A percentile compares a stretch with the other conserved stretches of the same genome.
phyloP scores from a whole-genome alignment of 495 filamentous ascomycete genomes.

The Neurospora sp. region DNA sequence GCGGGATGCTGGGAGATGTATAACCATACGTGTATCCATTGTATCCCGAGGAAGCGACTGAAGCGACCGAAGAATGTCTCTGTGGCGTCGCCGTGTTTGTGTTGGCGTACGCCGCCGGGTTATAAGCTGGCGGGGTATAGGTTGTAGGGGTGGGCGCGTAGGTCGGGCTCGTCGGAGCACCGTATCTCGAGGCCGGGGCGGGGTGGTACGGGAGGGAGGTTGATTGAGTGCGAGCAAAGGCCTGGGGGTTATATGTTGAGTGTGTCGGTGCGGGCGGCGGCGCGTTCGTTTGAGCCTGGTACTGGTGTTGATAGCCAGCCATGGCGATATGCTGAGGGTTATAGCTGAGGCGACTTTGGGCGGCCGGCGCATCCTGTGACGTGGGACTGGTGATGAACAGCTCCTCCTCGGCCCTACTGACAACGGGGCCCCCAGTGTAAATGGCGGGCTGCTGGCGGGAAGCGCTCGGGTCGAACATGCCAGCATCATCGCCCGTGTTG shows the following conservation, averaged over 20 bases:
- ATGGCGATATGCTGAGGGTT: slow-evolving; percentile 39
- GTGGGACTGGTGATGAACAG: slow-evolving; percentile 36
- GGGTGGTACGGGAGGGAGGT: slow-evolving; percentile 35
- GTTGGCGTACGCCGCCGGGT: slow-evolving; percentile 40
- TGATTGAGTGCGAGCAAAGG: slow-evolving; percentile 59
- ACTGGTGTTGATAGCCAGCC: slow-evolving; percentile 50
- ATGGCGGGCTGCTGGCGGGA: slow-evolving; percentile 6
- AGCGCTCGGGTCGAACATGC: slow-evolving; percentile 34
- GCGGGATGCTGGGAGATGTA: slow-evolving; percentile 24
- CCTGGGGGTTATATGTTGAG: slow-evolving; percentile 71
- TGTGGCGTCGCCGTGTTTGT: slow-evolving; percentile 26
- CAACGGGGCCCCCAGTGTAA: slow-evolving; percentile 6
- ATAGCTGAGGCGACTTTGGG: slow-evolving; percentile 30
- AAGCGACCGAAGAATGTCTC: slow-evolving; percentile 31
- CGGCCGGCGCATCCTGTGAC: slow-evolving; percentile 17
- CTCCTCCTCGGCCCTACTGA: slow-evolving; percentile 34
- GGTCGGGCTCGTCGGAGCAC: slow-evolving; percentile 21
- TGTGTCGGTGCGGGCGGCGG: slow-evolving; percentile 44
- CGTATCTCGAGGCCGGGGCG: slow-evolving; percentile 24
- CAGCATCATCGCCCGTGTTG: slow-evolving; percentile 67
- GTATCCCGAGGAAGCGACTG: slow-evolving; percentile 18
- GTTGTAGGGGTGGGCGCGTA: slow-evolving; percentile 20
- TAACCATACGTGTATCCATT: slow-evolving; percentile 31
- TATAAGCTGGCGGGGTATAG: slow-evolving; percentile 37
- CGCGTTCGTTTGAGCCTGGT: slow-evolving; percentile 30